Evolutionary conservation across 257 asterid species (phyloP), one percentile per base, ranked within the genome.

Genomic region (Galeopsis tetrahit): DNA sequence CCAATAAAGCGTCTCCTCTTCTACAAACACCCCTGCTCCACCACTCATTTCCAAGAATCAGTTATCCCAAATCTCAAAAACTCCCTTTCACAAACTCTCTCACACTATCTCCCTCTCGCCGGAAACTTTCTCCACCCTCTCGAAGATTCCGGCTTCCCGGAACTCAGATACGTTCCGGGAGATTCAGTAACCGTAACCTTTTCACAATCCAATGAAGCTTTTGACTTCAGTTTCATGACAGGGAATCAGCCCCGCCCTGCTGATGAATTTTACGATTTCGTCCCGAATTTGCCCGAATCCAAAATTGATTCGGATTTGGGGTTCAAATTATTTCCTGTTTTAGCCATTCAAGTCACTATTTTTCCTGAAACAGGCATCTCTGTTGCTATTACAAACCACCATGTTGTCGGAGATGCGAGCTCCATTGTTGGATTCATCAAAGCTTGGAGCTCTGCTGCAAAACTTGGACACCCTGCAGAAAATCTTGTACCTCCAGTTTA

Each of bases 1-100:
- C 82, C 82, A 1, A 67, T 86, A 51, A 74, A 81, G 10, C 80
- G 86, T 5, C 84, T 88, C 10, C 75, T 86, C 66, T 82, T 84
- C 78, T 86, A 84, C 70, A 68, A 57, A 5, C 44, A 61, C 67
- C 79, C 87, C 8, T 75, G 82, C 53, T 73, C 89, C 67, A 48
- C 34, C 5, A 2, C 81, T 0, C 51, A 76, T 44, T 87, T 85
- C 81, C 39, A 71, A 0, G 73, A 87, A 8, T 66, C n/a, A 0
- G 4, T 80, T 0, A 70, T 77, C 34, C 93, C 90, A 1, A 76
- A 42, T 32, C 79, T 85, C 0, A 74, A 73, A 40, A 10, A 13
- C 0, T 85, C 88, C 1, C 87, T 87, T 21, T 78, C 86, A 11
- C 63, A 52, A 28, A 58, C 86, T 3, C 87, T 85, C 42, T 14